Percentiles rank a stretch among this genome's conserved stretches.
Evolutionary conservation across 192 early-diverging fungal species (phyloP).

Genomic region (Coemansia sp.): DNA sequence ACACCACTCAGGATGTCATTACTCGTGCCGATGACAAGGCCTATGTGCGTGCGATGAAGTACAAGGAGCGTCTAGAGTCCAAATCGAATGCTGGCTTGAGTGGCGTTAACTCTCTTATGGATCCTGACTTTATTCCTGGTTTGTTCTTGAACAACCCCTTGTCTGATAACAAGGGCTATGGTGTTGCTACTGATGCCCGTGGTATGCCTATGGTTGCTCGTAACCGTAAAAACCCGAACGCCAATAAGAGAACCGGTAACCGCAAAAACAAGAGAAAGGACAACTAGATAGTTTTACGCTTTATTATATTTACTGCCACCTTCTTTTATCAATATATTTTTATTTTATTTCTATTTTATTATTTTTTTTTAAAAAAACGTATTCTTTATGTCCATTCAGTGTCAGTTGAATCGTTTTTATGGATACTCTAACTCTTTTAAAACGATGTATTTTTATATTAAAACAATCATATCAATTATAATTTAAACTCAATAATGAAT

Average conservation of each 20-base stretch:
- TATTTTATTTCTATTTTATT: too few relatives aligned
- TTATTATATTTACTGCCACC: too few relatives aligned
- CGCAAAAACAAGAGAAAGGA: conserved; percentile 56
- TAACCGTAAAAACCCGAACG: conserved; percentile 71
- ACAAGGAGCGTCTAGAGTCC: conserved; percentile 25
- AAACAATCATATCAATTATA: too few relatives aligned
- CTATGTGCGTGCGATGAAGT: conserved; percentile 51
- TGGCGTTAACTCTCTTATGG: conserved; percentile 27
- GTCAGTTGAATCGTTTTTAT: too few relatives aligned
- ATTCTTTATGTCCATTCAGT: too few relatives aligned
- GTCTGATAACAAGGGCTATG: conserved; percentile 47
- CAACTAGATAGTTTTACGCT: conserved; percentile 11
- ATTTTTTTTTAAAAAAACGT: too few relatives aligned
- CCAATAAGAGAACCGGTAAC: conserved; percentile 48
- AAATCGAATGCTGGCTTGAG: conserved; percentile 22
- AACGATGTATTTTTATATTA: too few relatives aligned
- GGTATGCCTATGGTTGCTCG: conserved; percentile 60
- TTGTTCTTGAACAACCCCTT: conserved; percentile 24
- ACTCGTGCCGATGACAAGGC: conserved; percentile 91
- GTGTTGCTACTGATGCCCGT: conserved; percentile 62
- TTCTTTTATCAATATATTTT: too few relatives aligned
- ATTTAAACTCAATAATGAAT: too few relatives aligned
- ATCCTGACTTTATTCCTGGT: conserved; percentile 38
- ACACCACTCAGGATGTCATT: conserved; percentile 67
- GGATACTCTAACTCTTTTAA: too few relatives aligned